Conservation (phyloP, 495 filamentous ascomycete species). For the Penicillium nucicola region DNA sequence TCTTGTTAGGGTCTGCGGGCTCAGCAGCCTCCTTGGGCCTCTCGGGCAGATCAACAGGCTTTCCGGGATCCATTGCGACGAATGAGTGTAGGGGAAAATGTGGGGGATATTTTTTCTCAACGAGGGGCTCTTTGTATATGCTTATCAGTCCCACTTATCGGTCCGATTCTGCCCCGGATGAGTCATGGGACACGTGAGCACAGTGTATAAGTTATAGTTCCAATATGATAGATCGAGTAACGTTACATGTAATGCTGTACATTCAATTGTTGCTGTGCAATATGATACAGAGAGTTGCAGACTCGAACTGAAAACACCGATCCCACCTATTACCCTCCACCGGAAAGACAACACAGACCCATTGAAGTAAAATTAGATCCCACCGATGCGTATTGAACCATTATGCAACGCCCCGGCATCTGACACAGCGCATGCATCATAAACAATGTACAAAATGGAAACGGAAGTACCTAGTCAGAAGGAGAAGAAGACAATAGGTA, state of each 20-base stretch:
- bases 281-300: conserved; percentile 16
- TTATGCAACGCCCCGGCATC: background rate
- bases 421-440: conserved; percentile 10
- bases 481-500: conserved; percentile 5
- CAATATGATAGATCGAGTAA: background rate
- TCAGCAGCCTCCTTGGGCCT: conserved; percentile 26
- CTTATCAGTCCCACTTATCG: conserved; percentile 34
- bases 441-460: background rate
- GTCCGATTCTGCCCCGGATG: conserved; percentile 31
- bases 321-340: conserved; percentile 1
- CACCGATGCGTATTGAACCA: background rate
- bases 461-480: background rate
- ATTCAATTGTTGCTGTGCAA: conserved; percentile 16
- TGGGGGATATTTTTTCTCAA: conserved; percentile 18
- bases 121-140: conserved; percentile 23
- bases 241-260: background rate
- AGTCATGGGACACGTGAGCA: conserved; percentile 11
- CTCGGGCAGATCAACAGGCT: conserved; percentile 28
- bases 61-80: conserved; percentile 25
- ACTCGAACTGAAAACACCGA: conserved; percentile 3
- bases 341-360: background rate
- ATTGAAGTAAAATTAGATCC: background rate
- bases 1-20: conserved; percentile 10
- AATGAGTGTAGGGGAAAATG: conserved; percentile 12
- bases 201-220: too few species aligned